Base-by-base conservation (phyloP, 768 basidiomycete genomes). In the Kwoniella mangroviensis region DNA sequence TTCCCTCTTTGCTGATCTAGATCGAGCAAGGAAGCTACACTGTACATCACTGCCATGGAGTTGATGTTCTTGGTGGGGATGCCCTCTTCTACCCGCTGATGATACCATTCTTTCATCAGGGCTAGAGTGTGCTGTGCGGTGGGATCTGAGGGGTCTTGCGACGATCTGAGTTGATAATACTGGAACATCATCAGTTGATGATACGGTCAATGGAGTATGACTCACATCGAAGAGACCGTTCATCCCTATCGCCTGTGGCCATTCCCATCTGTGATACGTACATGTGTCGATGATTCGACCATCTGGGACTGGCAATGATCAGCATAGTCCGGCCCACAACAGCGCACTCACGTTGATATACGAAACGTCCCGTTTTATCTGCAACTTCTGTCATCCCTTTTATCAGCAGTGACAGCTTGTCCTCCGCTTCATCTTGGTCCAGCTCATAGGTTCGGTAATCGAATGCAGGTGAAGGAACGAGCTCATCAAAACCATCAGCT, bases 161-260 rank as follows among this genome's bases (percentile, higher is more conserved):
- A 85, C 9, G 83, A 70, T n/a, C 86, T 75, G 2, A 85, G 69
- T 57, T 65, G 43, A 69, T 87, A 87, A 72, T 87, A 86, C 49
- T 87, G 79, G 7, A 49, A n/a, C 26, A 7, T 22, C 12, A 28
- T 63, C 63, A 64, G 28, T 55, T 28, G 17, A n/a, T 53, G 49
- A 7, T n/a, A 43, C 15, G 43, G 11, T 21, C 7, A 21, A 19
- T 17, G 24, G 19, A 11, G 19, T 10, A 28, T 24, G 12, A 19
- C 70, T 69, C 61, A 75, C 73, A 45, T 75, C 65, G 24, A 75
- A 69, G 12, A 75, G 61, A 22, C 73, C 73, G 55, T 75, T 69
- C 65, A 75, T 56, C 2, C 66, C 65, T 28, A 75, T 73, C 6
- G 74, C 74, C 59, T 75, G 74, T 26, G 74, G 74, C 74, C 74